Evolutionary conservation across 75 land plant species (phyloP).

Genomic region (Selaginella moellendorffii): DNA sequence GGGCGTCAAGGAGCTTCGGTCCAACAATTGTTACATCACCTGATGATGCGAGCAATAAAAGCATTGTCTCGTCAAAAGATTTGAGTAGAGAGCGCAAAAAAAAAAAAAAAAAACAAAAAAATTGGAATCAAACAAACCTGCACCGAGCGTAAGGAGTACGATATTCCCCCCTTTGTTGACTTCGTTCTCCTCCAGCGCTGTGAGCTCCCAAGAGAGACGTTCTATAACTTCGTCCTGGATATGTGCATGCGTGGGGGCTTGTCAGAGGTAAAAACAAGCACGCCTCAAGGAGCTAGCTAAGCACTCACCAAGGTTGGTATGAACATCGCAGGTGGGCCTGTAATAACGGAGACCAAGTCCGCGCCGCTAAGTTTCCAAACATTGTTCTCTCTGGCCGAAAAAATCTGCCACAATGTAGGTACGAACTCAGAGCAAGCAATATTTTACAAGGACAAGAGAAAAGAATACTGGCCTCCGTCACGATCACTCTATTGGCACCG

Average conservation of each 20-base stretch:
- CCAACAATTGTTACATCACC: conserved; percentile 23
- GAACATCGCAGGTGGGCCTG: conserved; percentile 35
- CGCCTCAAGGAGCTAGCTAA: neutral
- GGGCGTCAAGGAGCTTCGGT: conserved; percentile 17
- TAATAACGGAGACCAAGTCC: conserved; percentile 33
- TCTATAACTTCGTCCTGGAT: conserved; percentile 21
- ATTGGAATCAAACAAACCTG: no score
- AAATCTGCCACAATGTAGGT: conserved; percentile 25
- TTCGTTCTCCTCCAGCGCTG: conserved; percentile 9
- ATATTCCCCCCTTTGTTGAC: conserved; percentile 12
- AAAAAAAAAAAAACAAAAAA: no score
- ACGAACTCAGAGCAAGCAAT: neutral
- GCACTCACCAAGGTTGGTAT: conserved; percentile 37
- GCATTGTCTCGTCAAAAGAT: no score
- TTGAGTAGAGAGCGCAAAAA: no score
- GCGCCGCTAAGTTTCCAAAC: conserved; percentile 28
- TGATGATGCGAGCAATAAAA: no score
- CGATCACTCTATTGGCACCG: conserved; percentile 43
- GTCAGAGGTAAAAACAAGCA: neutral
- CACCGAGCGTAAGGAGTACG: conserved; percentile 20
- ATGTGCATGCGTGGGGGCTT: no score
- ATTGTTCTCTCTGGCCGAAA: conserved; percentile 39
- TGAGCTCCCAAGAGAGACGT: conserved; percentile 16
- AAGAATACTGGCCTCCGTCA: conserved; percentile 32
- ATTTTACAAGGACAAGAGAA: neutral